These are phyloP conservation scores for Stephanodiscus minutulus DNA, from an alignment of 108 stramenopile genomes.

Conservation along the genomic window DNA sequence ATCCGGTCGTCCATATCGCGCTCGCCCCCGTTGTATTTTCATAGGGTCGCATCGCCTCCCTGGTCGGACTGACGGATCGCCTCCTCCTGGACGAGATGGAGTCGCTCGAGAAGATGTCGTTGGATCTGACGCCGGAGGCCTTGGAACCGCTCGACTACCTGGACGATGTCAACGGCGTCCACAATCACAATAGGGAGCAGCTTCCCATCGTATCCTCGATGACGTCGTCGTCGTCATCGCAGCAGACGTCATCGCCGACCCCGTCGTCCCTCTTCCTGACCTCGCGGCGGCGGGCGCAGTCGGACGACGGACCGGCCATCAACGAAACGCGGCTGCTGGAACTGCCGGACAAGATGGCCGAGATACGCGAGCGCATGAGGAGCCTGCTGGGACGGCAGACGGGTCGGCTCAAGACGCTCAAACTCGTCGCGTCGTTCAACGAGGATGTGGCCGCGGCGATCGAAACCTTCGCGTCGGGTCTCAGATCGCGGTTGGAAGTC, in stretches of 20 bases:
- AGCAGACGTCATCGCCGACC: conserved; percentile 11
- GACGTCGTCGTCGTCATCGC: conserved; percentile 3
- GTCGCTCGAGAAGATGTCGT: conserved; percentile 41
- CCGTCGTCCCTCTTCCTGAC: conserved; percentile 27
- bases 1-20: no score
- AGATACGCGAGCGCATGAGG: conserved; percentile 62
- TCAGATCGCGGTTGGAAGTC: conserved; percentile 20
- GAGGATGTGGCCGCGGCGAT: conserved; percentile 43
- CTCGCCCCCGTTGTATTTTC: background rate
- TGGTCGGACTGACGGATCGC: conserved; percentile 47
- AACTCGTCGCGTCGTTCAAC: conserved; percentile 49
- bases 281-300: conserved; percentile 36
- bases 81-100: conserved; percentile 33
- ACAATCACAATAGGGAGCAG: background rate
- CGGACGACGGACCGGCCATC: conserved; percentile 65
- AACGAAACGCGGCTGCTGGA: conserved; percentile 74
- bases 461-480: conserved; percentile 27
- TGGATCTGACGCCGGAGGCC: conserved; percentile 12
- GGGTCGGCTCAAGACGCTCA: conserved; percentile 49
- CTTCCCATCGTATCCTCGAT: background rate
- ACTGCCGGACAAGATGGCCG: conserved; percentile 60
- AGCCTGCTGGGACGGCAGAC: conserved; percentile 42
- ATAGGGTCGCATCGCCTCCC: conserved; percentile 48
- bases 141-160: conserved; percentile 28
- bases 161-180: conserved; percentile 9